Evolutionary conservation across 73 alveolate genomes (phyloP), one percentile per base, ranked within the genome.

Genomic region (Blepharisma japonicum): DNA sequence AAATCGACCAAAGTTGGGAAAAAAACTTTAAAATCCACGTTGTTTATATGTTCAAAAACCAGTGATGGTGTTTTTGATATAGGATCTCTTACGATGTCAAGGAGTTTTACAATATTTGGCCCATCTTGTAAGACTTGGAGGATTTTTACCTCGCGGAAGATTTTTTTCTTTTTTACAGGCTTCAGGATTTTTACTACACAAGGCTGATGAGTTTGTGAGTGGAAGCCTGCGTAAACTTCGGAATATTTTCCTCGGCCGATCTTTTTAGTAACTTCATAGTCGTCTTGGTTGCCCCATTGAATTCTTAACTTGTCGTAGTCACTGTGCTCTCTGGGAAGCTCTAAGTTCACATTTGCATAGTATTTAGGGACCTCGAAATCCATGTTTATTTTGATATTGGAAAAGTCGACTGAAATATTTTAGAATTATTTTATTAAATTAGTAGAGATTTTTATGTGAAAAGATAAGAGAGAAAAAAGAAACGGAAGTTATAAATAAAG

Each of bases 201-300:
- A 42, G 79, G 81, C 87, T 83, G 85, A 66, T 93, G 87, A 70
- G 94, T 87, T 39, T 84, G 81, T 56, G 85, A 78, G 83, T 95
- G 87, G 53, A 94, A 86, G 27, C 98, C 99, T 39, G 92, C 98
- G 85, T 91, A 95, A 76, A 95, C 99, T 4, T 70, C 80, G 7
- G 98, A 92, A 88, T 95, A 95, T 80, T 95, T 95, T 53, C 99
- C 99, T 47, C 99, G 76, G 48, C 99, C 99, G n/a, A 95, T 87
- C 77, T 95, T 95, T 85, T 92, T 87, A 78, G 84, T 84, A 49
- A 94, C 92, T 66, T 94, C 98, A 51, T 94, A 96, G 77, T 86
- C 96, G 38, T 93, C 98, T 81, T 90, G 90, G 51, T 87, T 71
- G n/a, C 46, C 93, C 90, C 93, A 90, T 50, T 87, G 82, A 68